Conservation (phyloP, 2,329 filamentous ascomycete genomes). For the Leptographium lundbergii region DNA sequence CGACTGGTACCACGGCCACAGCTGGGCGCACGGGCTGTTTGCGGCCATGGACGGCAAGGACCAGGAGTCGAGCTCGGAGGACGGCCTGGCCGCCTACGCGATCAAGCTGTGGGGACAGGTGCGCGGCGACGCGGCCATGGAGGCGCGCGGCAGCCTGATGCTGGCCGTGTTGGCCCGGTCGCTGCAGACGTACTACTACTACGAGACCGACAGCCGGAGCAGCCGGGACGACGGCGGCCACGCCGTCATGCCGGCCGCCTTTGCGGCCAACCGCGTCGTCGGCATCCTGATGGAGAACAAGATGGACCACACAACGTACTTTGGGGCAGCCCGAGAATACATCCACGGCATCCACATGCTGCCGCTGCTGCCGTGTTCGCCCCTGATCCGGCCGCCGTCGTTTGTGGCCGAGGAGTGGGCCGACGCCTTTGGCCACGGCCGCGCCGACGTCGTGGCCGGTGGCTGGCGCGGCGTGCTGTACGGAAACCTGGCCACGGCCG, state of each 20-base stretch:
- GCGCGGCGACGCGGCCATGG: constrained; percentile 64
- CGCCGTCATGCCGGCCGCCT: constrained; percentile 54
- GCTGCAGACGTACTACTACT: constrained; percentile 70
- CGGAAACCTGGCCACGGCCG: constrained; percentile 67
- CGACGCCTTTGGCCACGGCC: constrained; percentile 59
- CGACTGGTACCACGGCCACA: constrained; percentile 92
- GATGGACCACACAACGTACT: constrained; percentile 84
- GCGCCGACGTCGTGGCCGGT: constrained; percentile 51
- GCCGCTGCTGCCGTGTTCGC: constrained; percentile 55
- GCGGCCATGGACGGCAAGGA: constrained; percentile 63
- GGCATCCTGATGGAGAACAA: constrained; percentile 87
- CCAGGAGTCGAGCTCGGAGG: constrained; percentile 82
- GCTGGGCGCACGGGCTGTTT: constrained; percentile 75
- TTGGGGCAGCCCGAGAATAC: constrained; percentile 59
- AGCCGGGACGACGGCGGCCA: constrained; percentile 42
- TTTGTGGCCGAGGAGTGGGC: constrained; percentile 82
- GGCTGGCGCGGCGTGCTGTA: constrained; percentile 82
- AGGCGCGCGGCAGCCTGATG: constrained; percentile 71
- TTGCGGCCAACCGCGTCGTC: constrained; percentile 64
- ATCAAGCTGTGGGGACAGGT: constrained; percentile 89
- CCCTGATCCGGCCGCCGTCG: constrained; percentile 48
- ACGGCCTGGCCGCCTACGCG: constrained; percentile 75
- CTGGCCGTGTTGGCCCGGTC: constrained; percentile 64
- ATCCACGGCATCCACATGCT: constrained; percentile 76
- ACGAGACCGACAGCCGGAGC: not conserved